These are phyloP conservation scores for Penicillium sp. DNA, from an alignment of 2,329 filamentous ascomycete genomes.

Conservation along the genomic window DNA sequence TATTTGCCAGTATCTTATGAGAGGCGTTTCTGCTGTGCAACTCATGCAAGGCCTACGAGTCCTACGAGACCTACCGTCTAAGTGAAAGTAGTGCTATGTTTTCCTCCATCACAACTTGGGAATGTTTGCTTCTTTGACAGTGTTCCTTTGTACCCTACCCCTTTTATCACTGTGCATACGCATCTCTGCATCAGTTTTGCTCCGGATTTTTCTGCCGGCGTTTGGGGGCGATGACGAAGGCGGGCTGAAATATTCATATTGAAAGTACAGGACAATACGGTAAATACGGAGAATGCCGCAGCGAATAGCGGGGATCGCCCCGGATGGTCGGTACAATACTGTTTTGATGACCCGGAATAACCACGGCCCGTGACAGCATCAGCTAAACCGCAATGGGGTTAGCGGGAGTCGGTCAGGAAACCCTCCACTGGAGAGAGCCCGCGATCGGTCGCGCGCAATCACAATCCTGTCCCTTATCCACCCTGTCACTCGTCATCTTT, in stretches of 20 bases:
- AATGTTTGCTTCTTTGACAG: neutral
- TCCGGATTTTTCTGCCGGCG: slow-evolving; percentile 23
- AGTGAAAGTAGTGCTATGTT: neutral
- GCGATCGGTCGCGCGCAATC: slow-evolving; percentile 43
- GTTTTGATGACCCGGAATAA: slow-evolving; percentile 24
- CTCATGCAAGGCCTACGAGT: neutral
- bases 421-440: slow-evolving; percentile 35
- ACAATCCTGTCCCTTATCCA: slow-evolving; percentile 22
- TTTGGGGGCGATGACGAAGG: slow-evolving; percentile 35
- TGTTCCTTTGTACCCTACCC: neutral
- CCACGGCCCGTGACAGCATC: slow-evolving; percentile 18
- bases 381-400: slow-evolving; percentile 23
- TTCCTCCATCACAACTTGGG: neutral
- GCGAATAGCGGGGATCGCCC: neutral
- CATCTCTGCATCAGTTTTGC: neutral
- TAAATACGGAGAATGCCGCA: neutral
- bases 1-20: neutral
- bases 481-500: slow-evolving; percentile 11
- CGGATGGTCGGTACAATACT: slow-evolving; percentile 2
- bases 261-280: slow-evolving; percentile 8
- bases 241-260: slow-evolving; percentile 12
- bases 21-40: neutral
- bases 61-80: neutral
- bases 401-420: slow-evolving; percentile 31
- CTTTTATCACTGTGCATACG: neutral